Evolutionary conservation across 106 monocot genomes (phyloP).

Genomic region (Amphibolis antarctica): DNA sequence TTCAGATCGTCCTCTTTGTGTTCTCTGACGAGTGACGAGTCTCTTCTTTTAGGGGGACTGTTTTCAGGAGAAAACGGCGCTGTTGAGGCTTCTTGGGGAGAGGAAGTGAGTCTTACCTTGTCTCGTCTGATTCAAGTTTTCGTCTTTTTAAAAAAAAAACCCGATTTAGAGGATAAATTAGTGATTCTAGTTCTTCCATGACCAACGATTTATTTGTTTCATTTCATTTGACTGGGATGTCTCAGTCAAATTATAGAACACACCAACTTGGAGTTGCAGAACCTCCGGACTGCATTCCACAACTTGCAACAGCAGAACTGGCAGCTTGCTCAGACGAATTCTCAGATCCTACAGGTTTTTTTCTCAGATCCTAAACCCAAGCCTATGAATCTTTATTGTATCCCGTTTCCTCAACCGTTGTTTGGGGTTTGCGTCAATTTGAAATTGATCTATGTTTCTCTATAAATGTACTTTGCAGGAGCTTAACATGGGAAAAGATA

Average conservation of each 20-base stretch:
- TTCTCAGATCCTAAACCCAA: neutral
- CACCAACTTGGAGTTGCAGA: constrained; percentile 41
- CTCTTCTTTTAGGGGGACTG: neutral
- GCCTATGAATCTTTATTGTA: neutral
- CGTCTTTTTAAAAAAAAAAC: too few relatives aligned
- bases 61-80: constrained; percentile 41
- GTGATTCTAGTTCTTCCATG: neutral
- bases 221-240: neutral
- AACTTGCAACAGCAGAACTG: constrained; percentile 42
- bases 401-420: too few relatives aligned
- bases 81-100: constrained; percentile 36
- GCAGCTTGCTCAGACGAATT: constrained; percentile 52
- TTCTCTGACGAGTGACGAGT: neutral
- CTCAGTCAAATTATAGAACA: constrained; percentile 40
- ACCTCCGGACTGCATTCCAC: constrained; percentile 26
- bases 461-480: constrained; percentile 1
- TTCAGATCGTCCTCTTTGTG: neutral
- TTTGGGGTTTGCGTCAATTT: too few relatives aligned
- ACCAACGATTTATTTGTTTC: neutral
- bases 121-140: neutral
- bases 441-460: too few relatives aligned
- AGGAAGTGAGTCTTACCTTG: constrained; percentile 32
- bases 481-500: constrained; percentile 1
- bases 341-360: constrained; percentile 46
- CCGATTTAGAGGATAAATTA: too few relatives aligned